Conservation (phyloP, 257 asterid genomes). For the Paraleonurus japonicus region DNA sequence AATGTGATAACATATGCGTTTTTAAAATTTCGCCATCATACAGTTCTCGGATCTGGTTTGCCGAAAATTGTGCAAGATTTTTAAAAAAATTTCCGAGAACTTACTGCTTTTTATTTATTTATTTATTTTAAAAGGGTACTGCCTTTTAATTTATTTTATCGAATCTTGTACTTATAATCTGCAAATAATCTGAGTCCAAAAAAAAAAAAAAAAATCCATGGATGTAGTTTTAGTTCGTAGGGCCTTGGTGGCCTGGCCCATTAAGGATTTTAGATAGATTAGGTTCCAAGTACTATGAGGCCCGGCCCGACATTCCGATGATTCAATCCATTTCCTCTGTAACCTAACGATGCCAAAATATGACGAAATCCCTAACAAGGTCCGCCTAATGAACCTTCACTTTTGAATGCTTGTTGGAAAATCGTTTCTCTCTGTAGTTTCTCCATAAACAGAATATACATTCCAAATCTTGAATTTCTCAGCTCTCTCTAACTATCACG, state of each 20-base stretch:
- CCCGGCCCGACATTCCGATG: not conserved
- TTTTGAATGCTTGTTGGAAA: not conserved
- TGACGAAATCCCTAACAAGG: not conserved
- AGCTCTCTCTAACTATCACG: too few relatives aligned
- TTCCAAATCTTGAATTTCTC: not conserved
- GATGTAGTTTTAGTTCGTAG: not conserved
- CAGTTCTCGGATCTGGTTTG: too few relatives aligned
- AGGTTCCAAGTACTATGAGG: not conserved
- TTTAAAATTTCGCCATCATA: too few relatives aligned
- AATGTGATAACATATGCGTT: too few relatives aligned
- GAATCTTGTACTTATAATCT: too few relatives aligned
- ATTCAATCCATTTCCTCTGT: not conserved
- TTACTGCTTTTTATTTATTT: too few relatives aligned
- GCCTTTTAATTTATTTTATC: too few relatives aligned
- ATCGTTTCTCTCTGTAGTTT: not conserved
- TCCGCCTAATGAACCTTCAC: not conserved
- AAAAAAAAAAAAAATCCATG: too few relatives aligned
- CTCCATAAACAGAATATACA: not conserved
- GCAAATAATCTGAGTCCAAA: too few relatives aligned
- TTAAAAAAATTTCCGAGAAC: too few relatives aligned
- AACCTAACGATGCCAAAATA: constrained; percentile 23
- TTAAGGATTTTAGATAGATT: not conserved
- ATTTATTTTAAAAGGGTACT: too few relatives aligned
- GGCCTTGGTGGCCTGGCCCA: constrained; percentile 5
- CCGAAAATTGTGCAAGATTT: too few relatives aligned